phyloP scores from a whole-genome alignment of 441 rosid species.

The Capsella rubella region DNA sequence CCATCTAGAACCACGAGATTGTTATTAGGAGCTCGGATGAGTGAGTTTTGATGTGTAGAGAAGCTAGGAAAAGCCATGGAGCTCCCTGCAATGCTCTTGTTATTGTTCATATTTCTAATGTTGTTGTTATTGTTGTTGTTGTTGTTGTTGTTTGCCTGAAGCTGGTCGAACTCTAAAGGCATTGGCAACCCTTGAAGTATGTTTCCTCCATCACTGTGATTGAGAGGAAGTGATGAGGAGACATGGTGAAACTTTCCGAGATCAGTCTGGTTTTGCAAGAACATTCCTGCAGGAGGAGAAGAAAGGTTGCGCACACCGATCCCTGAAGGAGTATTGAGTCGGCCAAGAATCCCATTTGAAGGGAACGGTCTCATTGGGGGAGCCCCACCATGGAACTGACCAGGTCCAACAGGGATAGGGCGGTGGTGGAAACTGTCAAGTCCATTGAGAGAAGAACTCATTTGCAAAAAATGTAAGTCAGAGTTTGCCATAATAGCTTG shows the following conservation, averaged over 20 bases:
- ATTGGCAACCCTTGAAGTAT: slow-evolving; percentile 79
- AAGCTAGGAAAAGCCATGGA: slow-evolving; percentile 51
- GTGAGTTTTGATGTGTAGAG: slow-evolving; percentile 53
- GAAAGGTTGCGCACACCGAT: slow-evolving; percentile 67
- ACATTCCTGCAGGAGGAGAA: slow-evolving; percentile 62
- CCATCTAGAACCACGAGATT: slow-evolving; percentile 44
- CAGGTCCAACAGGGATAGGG: slow-evolving; percentile 51
- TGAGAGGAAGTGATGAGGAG: slow-evolving; percentile 45
- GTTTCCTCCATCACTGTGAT: slow-evolving; percentile 53
- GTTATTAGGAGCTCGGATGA: slow-evolving; percentile 45
- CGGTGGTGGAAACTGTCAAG: slow-evolving; percentile 59
- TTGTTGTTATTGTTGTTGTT: slow-evolving; percentile 24
- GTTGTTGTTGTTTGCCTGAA: slow-evolving; percentile 49
- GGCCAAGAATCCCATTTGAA: slow-evolving; percentile 72
- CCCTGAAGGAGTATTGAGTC: slow-evolving; percentile 68
- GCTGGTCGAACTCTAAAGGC: slow-evolving; percentile 64
- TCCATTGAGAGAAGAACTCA: slow-evolving; percentile 58
- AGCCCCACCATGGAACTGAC: slow-evolving; percentile 56
- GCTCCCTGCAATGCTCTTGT: slow-evolving; percentile 9
- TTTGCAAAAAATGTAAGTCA: slow-evolving; percentile 66
- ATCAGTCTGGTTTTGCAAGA: slow-evolving; percentile 39
- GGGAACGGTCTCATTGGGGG: slow-evolving; percentile 58
- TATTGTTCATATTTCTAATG: slow-evolving; percentile 25
- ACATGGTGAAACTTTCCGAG: slow-evolving; percentile 54
- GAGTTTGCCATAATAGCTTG: slow-evolving; percentile 71